Evolutionary conservation across 2,329 filamentous ascomycete genomes (phyloP), one percentile per base, ranked within the genome.

Genomic region (Claviceps spartinae): DNA sequence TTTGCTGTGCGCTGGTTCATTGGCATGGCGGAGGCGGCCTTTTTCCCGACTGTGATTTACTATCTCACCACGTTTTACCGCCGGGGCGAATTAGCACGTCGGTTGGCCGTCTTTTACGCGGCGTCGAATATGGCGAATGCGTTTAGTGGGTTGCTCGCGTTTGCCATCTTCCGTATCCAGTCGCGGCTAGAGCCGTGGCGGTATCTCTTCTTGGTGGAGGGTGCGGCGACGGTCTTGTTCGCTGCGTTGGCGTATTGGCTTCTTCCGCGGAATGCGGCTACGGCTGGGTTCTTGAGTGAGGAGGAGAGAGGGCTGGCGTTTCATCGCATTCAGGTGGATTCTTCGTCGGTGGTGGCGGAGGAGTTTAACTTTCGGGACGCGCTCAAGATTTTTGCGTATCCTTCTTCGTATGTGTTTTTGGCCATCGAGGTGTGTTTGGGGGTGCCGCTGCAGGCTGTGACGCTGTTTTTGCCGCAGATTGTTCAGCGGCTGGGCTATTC

Each of bases 251-350:
- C 83, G 1, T 86, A 75, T 64, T 82, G 77, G 67, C 87, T 85
- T 59, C 74, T 90, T 1, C 86, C 86, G 0, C 72, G 67, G 51
- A 82, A 76, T 47, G 81, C 83, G 0, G 73, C 77, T 38, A 74
- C 81, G 56, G 84, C 84, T 1, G 71, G 65, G 1, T 89, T 89
- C 60, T 71, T 89, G 20, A 80, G 66, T 52, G 71, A 77, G 2
- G 78, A 81, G 1, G 83, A 90, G 63, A 83, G 81, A 60, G 70
- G 72, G 8, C 74, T 89, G 0, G 86, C 85, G 3, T 83, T 80
- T 60, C 78, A 81, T 60, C 81, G 86, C n/a, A 85, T 89, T 56
- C 82, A 85, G 56, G 75, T 87, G 49, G 86, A 91, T 63, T 84
- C 79, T 6, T 88, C 83, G 2, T 79, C 83, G 0, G 69, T 72